Base-by-base conservation (phyloP, 176 grass and related monocot species). In the Tillandsia leiboldiana region DNA sequence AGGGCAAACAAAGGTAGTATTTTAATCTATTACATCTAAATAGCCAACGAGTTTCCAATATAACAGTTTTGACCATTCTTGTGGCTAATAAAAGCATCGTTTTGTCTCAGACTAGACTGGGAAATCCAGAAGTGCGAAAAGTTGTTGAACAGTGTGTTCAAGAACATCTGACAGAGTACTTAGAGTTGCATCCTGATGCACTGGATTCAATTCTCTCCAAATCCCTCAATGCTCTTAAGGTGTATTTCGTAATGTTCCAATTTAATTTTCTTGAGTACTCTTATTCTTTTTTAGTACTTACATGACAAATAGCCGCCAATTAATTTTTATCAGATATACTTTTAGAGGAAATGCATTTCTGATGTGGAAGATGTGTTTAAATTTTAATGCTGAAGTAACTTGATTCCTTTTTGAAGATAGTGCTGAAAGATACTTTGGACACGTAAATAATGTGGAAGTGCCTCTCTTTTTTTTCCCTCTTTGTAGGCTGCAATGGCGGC, bases 221-320 rank as follows among this genome's bases (percentile, higher is more conserved):
- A 83, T 85, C 94, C 57, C 84, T 97, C 28, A 97, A 97, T 85
- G 94, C 94, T 73, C 79, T 87, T 29, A 97, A 97, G 94, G 94
- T 97, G 50, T 18, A 50, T 18, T 27, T 48, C 1, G 12, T 54
- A 8, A 56, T 56, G 2, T 56, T 56, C 52, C 15, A n/a, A 13
- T 56, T 3, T n/a, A 56, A 12, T n/a, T n/a, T 3, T n/a, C 15
- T 12, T 13, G 3, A 56, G 13, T 13, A 56, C 15, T 23, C 56
- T 61, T 61, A 1, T 61, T 18, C 18, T 20, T 20, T 20, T 20
- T 18, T 61, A 20, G 22, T 2, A 23, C 56, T 61, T 15, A 2
- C 56, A 42, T 22, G 56, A 10, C 56, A 61, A 61, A 61, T n/a
- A 8, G 14, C 8, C 2, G 22, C 8, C 7, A 61, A 20, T 61